phyloP scores from a whole-genome alignment of 495 filamentous ascomycete genomes.

The Podospora appendiculata region DNA sequence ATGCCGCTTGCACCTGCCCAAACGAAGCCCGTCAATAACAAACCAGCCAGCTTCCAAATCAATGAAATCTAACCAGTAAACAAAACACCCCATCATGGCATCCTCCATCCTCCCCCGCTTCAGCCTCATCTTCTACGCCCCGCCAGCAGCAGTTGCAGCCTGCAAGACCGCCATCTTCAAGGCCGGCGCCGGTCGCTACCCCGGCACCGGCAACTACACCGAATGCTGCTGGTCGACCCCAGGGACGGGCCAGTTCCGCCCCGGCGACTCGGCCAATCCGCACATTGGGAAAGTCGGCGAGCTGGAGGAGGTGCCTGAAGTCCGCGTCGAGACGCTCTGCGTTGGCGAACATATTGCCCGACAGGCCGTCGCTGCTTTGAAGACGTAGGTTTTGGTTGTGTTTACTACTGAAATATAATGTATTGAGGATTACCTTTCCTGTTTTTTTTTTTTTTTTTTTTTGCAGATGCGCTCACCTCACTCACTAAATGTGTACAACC shows the following conservation, averaged over 20 bases:
- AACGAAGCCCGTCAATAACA: too few relatives aligned
- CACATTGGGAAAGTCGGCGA: constrained; percentile 45
- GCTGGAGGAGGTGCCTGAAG: constrained; percentile 44
- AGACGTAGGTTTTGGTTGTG: constrained; percentile 38
- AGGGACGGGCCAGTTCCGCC: constrained; percentile 51
- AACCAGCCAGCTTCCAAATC: too few relatives aligned
- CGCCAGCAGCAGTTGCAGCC: constrained; percentile 35
- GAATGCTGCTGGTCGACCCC: constrained; percentile 49
- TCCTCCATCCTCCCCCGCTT: constrained; percentile 7
- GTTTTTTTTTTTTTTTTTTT: neutral
- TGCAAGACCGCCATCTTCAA: constrained; percentile 57
- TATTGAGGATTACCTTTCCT: neutral
- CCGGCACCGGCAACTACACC: constrained; percentile 51
- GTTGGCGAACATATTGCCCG: constrained; percentile 31
- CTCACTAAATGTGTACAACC: too few relatives aligned
- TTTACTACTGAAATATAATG: neutral
- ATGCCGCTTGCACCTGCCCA: too few relatives aligned
- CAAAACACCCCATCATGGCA: too few relatives aligned
- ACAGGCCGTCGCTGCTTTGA: constrained; percentile 51
- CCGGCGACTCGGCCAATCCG: constrained; percentile 45
- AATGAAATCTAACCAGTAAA: too few relatives aligned
- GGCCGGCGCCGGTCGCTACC: constrained; percentile 55
- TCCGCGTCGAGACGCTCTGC: constrained; percentile 47
- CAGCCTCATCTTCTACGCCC: constrained; percentile 53
- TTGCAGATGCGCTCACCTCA: too few relatives aligned